Evolutionary conservation across 768 basidiomycete genomes (phyloP).

Genomic region (Lactarius sp.): DNA sequence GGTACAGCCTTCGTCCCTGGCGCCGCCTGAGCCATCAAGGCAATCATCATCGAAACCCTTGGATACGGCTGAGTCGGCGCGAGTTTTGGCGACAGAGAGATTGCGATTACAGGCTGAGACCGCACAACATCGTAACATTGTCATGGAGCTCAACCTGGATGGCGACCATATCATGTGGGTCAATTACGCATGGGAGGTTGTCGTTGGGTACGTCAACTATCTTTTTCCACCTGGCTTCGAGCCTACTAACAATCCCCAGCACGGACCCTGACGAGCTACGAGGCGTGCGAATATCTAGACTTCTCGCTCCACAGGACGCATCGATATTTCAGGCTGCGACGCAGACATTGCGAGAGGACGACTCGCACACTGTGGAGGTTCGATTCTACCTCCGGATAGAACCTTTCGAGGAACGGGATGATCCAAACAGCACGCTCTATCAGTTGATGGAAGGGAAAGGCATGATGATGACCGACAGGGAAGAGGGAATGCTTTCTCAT

Average conservation of each 20-base stretch:
- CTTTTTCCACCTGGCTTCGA: conserved; percentile 9
- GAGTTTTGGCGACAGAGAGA: conserved; percentile 84
- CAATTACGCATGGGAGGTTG: conserved; percentile 91
- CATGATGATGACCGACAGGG: conserved; percentile 95
- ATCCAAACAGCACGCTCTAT: conserved; percentile 48
- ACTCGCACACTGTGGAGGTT: conserved; percentile 91
- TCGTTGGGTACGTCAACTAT: conserved; percentile 65
- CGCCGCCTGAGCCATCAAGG: conserved; percentile 27
- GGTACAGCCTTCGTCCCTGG: conserved; percentile 26
- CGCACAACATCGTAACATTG: conserved; percentile 92
- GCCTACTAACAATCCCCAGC: conserved; percentile 39
- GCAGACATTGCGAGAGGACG: conserved; percentile 78
- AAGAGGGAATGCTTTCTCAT: conserved; percentile 82
- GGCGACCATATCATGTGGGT: conserved; percentile 95
- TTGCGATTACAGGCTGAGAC: conserved; percentile 88
- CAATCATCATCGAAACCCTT: conserved; percentile 40
- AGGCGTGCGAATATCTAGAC: conserved; percentile 73
- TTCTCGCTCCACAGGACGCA: conserved; percentile 76
- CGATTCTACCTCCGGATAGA: conserved; percentile 82
- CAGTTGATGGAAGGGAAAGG: conserved; percentile 96
- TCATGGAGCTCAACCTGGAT: conserved; percentile 90
- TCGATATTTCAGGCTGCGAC: conserved; percentile 85
- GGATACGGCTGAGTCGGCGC: conserved; percentile 67
- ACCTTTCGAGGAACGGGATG: conserved; percentile 51
- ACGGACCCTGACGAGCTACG: conserved; percentile 75